Conservation (phyloP, 176 grass and related monocot species). For the Oryza australiensis region DNA sequence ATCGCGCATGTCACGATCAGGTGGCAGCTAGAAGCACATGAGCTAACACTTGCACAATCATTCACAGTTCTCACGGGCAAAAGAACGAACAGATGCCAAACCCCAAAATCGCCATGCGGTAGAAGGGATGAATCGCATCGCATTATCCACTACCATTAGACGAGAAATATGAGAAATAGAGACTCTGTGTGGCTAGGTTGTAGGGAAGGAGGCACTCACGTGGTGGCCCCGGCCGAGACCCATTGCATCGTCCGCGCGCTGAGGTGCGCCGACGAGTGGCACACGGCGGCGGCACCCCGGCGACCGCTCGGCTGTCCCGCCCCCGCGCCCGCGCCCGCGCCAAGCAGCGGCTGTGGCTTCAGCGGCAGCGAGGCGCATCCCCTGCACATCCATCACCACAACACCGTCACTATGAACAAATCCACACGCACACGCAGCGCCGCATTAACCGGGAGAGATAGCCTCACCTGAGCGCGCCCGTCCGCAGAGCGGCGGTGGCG, state of each 20-base stretch:
- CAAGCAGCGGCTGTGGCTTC: constrained; percentile 13
- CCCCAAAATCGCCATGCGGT: neutral
- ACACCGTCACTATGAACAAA: neutral
- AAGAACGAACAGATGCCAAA: neutral
- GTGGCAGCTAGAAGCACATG: neutral
- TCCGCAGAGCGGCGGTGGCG: constrained; percentile 10
- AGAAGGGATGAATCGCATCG: neutral
- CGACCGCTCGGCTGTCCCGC: neutral
- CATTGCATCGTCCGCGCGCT: constrained; percentile 65
- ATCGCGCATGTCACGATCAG: neutral
- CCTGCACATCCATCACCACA: constrained; percentile 16
- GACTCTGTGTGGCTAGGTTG: neutral
- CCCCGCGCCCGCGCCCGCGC: neutral
- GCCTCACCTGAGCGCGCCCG: constrained; percentile 37
- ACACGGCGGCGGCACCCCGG: constrained; percentile 30
- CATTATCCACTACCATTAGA: neutral
- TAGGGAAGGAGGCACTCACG: constrained; percentile 49
- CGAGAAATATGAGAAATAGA: neutral
- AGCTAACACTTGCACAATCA: neutral
- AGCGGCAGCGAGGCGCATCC: constrained; percentile 39
- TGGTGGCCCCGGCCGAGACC: constrained; percentile 65
- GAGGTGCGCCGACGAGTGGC: constrained; percentile 49
- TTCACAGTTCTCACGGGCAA: neutral
- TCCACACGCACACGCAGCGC: neutral
- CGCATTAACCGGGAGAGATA: neutral